Percentiles rank a stretch among this genome's conserved stretches.
These are phyloP conservation scores for Moesziomyces antarcticus DNA, from an alignment of 1,284 basidiomycete species.

Conservation along the genomic window DNA sequence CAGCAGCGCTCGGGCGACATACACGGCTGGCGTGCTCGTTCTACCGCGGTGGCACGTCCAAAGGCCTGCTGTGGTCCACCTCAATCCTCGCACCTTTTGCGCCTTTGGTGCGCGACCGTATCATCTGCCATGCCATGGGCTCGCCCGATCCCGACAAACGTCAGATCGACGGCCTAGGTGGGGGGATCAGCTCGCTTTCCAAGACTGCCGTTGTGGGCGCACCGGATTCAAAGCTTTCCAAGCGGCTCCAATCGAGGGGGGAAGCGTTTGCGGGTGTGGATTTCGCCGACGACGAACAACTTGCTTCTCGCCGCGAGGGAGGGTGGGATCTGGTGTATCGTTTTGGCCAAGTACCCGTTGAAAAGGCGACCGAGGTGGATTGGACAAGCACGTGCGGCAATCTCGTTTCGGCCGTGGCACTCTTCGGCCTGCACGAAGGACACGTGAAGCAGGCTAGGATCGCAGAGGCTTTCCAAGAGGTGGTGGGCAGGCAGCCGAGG, in stretches of 20 bases:
- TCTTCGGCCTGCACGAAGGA: slow-evolving; percentile 48
- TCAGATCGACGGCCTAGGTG: slow-evolving; percentile 80
- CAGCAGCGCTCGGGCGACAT: slow-evolving; percentile 3
- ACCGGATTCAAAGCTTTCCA: slow-evolving; percentile 19
- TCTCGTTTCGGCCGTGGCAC: slow-evolving; percentile 60
- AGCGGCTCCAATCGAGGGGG: not conserved
- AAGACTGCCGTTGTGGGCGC: slow-evolving; percentile 78
- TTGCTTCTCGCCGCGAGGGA: slow-evolving; percentile 11
- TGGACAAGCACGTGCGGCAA: slow-evolving; percentile 66
- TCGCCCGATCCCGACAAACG: slow-evolving; percentile 81
- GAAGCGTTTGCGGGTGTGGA: slow-evolving; percentile 24
- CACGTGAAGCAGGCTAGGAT: slow-evolving; percentile 27
- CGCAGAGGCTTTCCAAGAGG: slow-evolving; percentile 8
- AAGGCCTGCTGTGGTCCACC: slow-evolving; percentile 80
- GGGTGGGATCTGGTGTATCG: slow-evolving; percentile 64
- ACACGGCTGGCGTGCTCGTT: slow-evolving; percentile 34
- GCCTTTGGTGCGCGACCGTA: slow-evolving; percentile 69
- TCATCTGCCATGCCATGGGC: slow-evolving; percentile 78
- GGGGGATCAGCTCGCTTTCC: slow-evolving; percentile 80
- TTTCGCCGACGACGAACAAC: slow-evolving; percentile 43
- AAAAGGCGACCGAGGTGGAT: slow-evolving; percentile 43
- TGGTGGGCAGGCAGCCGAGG: not conserved
- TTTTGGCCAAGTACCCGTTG: slow-evolving; percentile 66
- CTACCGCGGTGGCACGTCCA: slow-evolving; percentile 79
- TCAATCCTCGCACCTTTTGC: slow-evolving; percentile 44